Evolutionary conservation across 805 yeast species (phyloP).

Genomic region (Pichia sporocuriosa): DNA sequence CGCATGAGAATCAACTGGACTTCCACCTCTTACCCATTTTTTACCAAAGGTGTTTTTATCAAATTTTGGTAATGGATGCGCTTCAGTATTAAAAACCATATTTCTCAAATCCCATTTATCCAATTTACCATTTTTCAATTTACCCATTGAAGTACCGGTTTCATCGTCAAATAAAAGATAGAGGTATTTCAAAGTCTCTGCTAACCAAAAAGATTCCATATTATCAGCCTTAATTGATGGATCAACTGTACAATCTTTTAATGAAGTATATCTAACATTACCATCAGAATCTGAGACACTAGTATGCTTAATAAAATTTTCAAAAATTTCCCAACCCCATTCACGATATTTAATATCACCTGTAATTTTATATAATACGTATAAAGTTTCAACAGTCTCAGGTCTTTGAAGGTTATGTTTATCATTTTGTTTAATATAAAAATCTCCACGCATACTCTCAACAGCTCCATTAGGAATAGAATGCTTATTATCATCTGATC

Average conservation of each 20-base stretch:
- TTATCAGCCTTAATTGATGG: conserved; percentile 55
- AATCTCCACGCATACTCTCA: conserved; percentile 21
- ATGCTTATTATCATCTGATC: background rate
- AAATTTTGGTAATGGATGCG: conserved; percentile 84
- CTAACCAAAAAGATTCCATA: conserved; percentile 89
- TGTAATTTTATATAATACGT: conserved; percentile 71
- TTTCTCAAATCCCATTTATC: conserved; percentile 57
- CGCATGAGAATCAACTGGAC: background rate
- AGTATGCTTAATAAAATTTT: conserved; percentile 57
- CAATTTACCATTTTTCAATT: conserved; percentile 19
- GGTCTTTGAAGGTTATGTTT: conserved; percentile 87
- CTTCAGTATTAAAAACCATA: conserved; percentile 85
- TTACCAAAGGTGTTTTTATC: conserved; percentile 47
- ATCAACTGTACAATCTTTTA: conserved; percentile 59
- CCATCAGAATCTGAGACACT: conserved; percentile 36
- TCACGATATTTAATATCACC: conserved; percentile 74
- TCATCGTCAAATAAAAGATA: conserved; percentile 68
- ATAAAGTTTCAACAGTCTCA: conserved; percentile 86
- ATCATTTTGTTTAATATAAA: conserved; percentile 63
- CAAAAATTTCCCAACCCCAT: conserved; percentile 86
- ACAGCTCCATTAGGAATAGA: background rate
- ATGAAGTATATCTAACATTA: conserved; percentile 44
- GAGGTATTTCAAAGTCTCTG: conserved; percentile 85
- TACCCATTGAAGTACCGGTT: conserved; percentile 25
- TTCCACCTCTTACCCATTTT: conserved; percentile 46